phyloP scores from a whole-genome alignment of 169 alveolate species.

The Toxoplasma gondii region DNA sequence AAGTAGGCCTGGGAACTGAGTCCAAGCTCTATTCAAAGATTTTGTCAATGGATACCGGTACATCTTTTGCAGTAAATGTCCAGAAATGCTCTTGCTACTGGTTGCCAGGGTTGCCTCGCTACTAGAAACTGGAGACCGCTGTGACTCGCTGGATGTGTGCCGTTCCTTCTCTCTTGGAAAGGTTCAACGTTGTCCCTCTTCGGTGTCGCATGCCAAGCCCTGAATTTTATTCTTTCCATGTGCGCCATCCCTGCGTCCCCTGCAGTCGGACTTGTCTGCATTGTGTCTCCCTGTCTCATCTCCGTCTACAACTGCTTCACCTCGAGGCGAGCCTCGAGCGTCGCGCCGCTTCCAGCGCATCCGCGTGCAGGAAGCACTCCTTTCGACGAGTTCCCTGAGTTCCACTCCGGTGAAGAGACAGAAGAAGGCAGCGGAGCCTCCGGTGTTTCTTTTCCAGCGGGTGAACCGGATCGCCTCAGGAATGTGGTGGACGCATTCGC shows the following conservation, averaged over 20 bases:
- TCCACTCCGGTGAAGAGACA: neutral
- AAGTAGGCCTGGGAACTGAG: too few species aligned
- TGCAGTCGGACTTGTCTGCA: constrained; percentile 20
- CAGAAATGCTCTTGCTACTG: too few species aligned
- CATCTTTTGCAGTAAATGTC: too few species aligned
- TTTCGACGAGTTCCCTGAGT: neutral
- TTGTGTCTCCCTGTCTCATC: neutral
- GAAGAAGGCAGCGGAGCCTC: neutral
- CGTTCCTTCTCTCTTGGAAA: too few species aligned
- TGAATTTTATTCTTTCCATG: neutral
- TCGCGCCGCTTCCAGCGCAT: neutral
- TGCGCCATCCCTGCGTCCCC: neutral
- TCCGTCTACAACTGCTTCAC: neutral
- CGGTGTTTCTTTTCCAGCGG: too few species aligned
- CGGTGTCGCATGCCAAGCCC: neutral
- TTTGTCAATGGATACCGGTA: too few species aligned
- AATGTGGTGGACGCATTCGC: neutral
- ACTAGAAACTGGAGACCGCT: too few species aligned
- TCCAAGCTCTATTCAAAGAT: too few species aligned
- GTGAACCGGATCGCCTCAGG: neutral
- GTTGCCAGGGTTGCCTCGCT: too few species aligned
- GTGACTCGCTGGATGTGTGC: too few species aligned
- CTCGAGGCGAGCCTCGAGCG: neutral
- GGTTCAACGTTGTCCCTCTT: too few species aligned
- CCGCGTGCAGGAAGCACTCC: neutral